Base-by-base conservation (phyloP, 495 filamentous ascomycete genomes). In the Alectoria sarmentosa region DNA sequence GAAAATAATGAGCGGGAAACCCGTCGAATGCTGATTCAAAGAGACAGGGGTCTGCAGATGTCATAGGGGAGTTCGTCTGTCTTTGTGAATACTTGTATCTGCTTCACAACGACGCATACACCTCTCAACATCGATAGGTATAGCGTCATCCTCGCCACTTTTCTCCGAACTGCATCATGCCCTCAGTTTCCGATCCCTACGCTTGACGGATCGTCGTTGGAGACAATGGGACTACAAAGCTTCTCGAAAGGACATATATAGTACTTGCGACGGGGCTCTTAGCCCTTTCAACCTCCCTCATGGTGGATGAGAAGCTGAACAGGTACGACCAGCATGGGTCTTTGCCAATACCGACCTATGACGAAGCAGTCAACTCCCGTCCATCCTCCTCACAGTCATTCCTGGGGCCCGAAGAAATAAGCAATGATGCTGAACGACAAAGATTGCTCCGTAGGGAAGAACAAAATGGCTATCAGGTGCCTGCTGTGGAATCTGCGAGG, bases 331-430 rank as follows among this genome's bases (percentile, higher is more conserved):
- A 54, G 30, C 87, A 88, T 75, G 83, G 87, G 69, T 74, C 82
- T 58, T 82, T 90, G 62, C 92, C 94, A 26, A 96, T 98, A 75
- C 93, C 93, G 13, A 86, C 88, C 46, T 98, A 98, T 81, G 93
- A 97, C 74, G 94, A 98, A 79, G 92, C 94, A 61, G 86, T 77
- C 64, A 82, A 80, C 42, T 85, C 83, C 30, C 82, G 81, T 54
- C 81, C 85, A 23, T 76, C 77, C 46, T 88, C 86, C 48, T 84
- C 84, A 56, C 84, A 84, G 66, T 86, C 85, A 6, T 82, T 88
- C 65, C 81, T 88, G 41, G 81, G 78, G 65, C 71, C 77, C 15
- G 72, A 74, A 57, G 76, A 84, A 69, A 76, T 78, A 58, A 82
- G 80, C 72, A 80, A 82, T 69, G 80, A 86, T 72, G 76, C 82